Conservation (phyloP, 257 asterid species). For the Solanum tacnaense region DNA sequence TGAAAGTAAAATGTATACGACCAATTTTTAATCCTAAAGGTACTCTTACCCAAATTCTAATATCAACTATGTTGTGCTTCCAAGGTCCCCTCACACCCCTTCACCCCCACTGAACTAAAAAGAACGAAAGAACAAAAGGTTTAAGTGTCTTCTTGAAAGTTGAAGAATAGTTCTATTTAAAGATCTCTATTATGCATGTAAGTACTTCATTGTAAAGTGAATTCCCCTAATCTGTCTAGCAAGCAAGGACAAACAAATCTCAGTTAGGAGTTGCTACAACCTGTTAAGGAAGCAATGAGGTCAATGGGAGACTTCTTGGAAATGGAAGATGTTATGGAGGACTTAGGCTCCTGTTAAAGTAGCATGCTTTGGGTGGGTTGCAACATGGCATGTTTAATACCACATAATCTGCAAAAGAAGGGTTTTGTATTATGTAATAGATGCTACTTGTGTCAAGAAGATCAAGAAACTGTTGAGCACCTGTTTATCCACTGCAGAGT, state of each 20-base stretch:
- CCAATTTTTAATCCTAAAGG: slow-evolving; percentile 59
- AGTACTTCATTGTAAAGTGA: background rate
- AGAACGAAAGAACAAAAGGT: background rate
- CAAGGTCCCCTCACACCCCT: background rate
- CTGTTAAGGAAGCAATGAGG: background rate
- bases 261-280: background rate
- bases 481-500: background rate
- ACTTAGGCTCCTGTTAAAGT: background rate
- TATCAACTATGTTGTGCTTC: background rate
- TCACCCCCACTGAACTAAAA: background rate
- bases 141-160: background rate
- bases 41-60: slow-evolving; percentile 15
- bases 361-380: background rate
- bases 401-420: background rate
- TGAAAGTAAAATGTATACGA: slow-evolving; percentile 61
- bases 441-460: background rate
- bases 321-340: background rate
- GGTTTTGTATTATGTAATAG: background rate
- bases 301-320: background rate
- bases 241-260: background rate
- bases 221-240: background rate
- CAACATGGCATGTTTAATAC: background rate
- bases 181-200: background rate
- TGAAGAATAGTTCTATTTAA: background rate
- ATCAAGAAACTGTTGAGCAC: background rate